Evolutionary conservation across 106 monocot species (phyloP).

Genomic region (Dendrobium chrysotoxum): DNA sequence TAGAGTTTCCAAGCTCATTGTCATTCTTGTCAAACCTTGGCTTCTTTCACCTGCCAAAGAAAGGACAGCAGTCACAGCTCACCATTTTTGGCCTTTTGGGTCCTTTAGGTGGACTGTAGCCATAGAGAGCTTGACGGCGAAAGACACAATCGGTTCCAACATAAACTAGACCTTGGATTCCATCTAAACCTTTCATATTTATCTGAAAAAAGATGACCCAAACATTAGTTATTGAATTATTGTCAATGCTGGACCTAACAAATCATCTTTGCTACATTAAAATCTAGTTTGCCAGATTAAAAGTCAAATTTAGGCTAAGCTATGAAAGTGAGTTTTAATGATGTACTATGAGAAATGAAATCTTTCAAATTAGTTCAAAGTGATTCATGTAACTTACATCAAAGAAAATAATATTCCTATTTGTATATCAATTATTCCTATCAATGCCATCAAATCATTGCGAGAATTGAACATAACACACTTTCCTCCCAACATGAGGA

Average conservation of each 20-base stretch:
- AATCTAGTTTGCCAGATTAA: neutral
- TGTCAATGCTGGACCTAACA: too few species aligned
- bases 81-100: conserved; percentile 93
- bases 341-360: too few species aligned
- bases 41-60: conserved; percentile 80
- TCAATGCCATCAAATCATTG: conserved; percentile 97
- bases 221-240: neutral
- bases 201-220: conserved; percentile 27
- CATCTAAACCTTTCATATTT: conserved; percentile 96
- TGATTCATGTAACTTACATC: conserved; percentile 40
- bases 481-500: conserved; percentile 72
- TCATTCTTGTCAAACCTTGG: conserved; percentile 30
- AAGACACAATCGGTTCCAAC: conserved; percentile 97
- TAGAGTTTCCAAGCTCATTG: conserved; percentile 44
- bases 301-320: neutral
- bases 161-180: conserved; percentile 92
- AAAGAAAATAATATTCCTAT: conserved; percentile 94
- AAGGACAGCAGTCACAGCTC: conserved; percentile 91
- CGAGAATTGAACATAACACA: conserved; percentile 91
- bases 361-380: neutral
- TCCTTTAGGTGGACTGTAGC: conserved; percentile 81
- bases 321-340: too few species aligned
- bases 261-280: neutral
- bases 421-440: conserved; percentile 76
- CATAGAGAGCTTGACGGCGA: conserved; percentile 75